phyloP scores from a whole-genome alignment of 2,329 filamentous ascomycete genomes.

The Aspergillus caelatus region DNA sequence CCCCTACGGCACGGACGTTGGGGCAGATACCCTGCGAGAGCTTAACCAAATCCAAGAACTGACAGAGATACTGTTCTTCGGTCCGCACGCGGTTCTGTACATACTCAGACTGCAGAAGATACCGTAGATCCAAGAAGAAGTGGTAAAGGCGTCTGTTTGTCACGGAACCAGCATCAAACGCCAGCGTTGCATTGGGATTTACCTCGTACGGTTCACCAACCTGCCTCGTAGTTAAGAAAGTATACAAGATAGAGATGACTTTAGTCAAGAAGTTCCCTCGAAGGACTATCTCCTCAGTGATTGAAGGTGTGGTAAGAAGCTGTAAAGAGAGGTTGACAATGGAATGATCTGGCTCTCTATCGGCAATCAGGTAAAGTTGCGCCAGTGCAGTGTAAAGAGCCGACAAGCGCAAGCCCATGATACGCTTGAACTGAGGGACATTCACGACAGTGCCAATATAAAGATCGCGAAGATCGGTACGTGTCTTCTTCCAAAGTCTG shows the following conservation, averaged over 20 bases:
- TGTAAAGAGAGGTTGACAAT: constrained; percentile 97
- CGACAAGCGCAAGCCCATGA: constrained; percentile 90
- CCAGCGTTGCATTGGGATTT: constrained; percentile 79
- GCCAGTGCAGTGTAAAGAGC: constrained; percentile 91
- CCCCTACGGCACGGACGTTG: constrained; percentile 85
- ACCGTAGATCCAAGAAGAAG: constrained; percentile 93
- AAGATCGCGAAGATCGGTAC: constrained; percentile 85
- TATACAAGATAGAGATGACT: constrained; percentile 94
- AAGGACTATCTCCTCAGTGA: constrained; percentile 93
- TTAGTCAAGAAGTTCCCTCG: constrained; percentile 95
- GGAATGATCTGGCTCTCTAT: constrained; percentile 94
- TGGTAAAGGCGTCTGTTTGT: constrained; percentile 96
- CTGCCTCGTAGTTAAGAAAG: constrained; percentile 92
- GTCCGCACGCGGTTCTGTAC: constrained; percentile 82
- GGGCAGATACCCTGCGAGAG: constrained; percentile 96
- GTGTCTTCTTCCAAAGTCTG: constrained; percentile 92
- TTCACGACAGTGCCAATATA: constrained; percentile 97
- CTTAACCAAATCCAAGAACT: constrained; percentile 94
- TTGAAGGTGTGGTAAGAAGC: constrained; percentile 94
- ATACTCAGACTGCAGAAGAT: constrained; percentile 83
- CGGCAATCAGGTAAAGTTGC: constrained; percentile 92
- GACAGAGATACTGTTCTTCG: constrained; percentile 84
- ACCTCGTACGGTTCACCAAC: constrained; percentile 93
- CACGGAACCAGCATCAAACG: constrained; percentile 91
- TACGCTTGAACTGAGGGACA: constrained; percentile 92